Evolutionary conservation across 768 basidiomycete genomes (phyloP), one percentile per base, ranked within the genome.

Genomic region (Tremella yokohamensis): DNA sequence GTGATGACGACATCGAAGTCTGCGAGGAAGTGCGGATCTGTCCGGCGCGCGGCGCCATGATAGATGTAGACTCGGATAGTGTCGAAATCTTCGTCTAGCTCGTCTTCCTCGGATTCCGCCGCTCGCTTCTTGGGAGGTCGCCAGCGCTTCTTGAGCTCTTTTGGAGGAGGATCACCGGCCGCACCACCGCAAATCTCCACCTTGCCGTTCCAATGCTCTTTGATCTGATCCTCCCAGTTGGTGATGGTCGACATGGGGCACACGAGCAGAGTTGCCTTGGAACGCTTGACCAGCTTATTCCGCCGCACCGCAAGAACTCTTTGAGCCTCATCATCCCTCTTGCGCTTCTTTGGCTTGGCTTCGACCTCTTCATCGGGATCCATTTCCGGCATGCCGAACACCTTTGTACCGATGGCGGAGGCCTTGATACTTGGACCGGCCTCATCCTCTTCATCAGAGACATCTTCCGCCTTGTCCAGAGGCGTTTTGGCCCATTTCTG

Each of bases 181-280:
- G 81, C 82, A 12, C 91, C 91, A 18, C 93, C 91, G 54, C 87
- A 81, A 40, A 96, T 87, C 20, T 81, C 80, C 2, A 96, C 91
- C 54, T 86, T 84, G 8, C 92, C 92, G 62, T 83, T 84, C 92
- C 92, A 97, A 75, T 99, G 96, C 73, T 99, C 96, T 57, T 87
- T 84, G 70, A 99, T 90, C 76, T 99, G 96, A 56, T 94, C 90
- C 78, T 99, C 96, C 96, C 96, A 99, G 71, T 98, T 98, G 49
- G 89, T 85, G 1, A 99, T 91, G 4, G 96, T 99, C 11, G 90
- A 92, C 38, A 99, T 81, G 7, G 96, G 96, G 69, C 96, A 98
- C 25, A 99, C 83, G 68, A 99, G 90, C n/a, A 99, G 79, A 6
- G 96, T 97, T 18, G 88, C 96, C 34, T 91, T 84, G 67, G 87